These are phyloP conservation scores for sweet orange (Citrus sinensis) DNA, from an alignment of 345 rosid genomes.

Conservation along the genomic window DVS_A1.0 CM039162.1:26268001-26268500, in stretches of 20 bases:
- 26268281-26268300: not conserved
- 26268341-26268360: not conserved
- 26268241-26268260: slow-evolving; percentile 7
- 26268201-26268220: too few species aligned
- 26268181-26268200: too few species aligned
- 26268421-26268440: not conserved
- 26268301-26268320: slow-evolving; percentile 13
- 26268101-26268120: not conserved
- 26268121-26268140: slow-evolving; percentile 6
- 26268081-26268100: not conserved
- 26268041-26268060: not conserved
- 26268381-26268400: not conserved
- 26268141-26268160: not conserved
- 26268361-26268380: slow-evolving; percentile 4
- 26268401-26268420: not conserved
- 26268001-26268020: not conserved
- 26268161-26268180: not conserved
- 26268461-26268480: not conserved
- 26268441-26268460: not conserved
- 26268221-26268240: slow-evolving; percentile 2
- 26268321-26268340: not conserved
- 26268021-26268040: not conserved
- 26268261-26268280: slow-evolving; percentile 6
- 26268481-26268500: not conserved
- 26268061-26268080: not conserved